These are phyloP conservation scores for Tulasnella sp. DNA, from an alignment of 768 basidiomycete species.

Conservation along the genomic window DNA sequence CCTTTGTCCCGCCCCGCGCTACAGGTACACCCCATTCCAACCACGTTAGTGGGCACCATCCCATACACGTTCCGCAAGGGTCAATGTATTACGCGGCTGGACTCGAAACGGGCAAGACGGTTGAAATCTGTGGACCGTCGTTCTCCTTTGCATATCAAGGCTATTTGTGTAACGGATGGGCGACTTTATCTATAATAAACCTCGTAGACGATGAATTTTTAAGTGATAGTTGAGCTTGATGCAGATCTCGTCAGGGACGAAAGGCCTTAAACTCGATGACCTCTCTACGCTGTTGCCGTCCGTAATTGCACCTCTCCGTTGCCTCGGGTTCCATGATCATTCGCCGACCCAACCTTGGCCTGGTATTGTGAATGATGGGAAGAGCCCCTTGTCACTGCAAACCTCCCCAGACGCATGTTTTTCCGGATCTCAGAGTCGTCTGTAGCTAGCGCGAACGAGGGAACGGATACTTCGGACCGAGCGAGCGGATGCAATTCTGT, in stretches of 20 bases:
- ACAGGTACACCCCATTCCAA: constrained; percentile 27
- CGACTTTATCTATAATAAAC: neutral
- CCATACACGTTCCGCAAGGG: constrained; percentile 12
- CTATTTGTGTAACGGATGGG: neutral
- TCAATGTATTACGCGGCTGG: constrained; percentile 16
- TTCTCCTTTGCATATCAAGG: neutral
- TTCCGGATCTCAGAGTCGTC: constrained; percentile 6
- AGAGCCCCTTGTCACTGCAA: neutral
- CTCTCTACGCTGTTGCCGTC: neutral
- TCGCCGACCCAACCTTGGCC: constrained; percentile 3
- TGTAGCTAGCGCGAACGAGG: constrained; percentile 5
- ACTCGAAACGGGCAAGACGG: neutral
- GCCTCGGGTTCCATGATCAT: neutral
- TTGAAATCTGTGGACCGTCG: constrained; percentile 4
- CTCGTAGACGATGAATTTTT: neutral
- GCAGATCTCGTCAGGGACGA: constrained; percentile 11
- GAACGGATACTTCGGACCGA: constrained; percentile 14
- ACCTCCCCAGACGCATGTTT: neutral
- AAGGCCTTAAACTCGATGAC: constrained; percentile 13
- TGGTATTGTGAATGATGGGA: neutral
- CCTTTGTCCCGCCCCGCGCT: neutral
- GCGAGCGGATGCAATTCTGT: neutral
- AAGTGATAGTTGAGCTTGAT: neutral
- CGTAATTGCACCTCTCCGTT: neutral
- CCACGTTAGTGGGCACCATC: constrained; percentile 22